Percentiles rank a stretch among this genome's conserved stretches.
Evolutionary conservation across 106 monocot genomes (phyloP).

Genomic region (Allium fistulosum): DNA sequence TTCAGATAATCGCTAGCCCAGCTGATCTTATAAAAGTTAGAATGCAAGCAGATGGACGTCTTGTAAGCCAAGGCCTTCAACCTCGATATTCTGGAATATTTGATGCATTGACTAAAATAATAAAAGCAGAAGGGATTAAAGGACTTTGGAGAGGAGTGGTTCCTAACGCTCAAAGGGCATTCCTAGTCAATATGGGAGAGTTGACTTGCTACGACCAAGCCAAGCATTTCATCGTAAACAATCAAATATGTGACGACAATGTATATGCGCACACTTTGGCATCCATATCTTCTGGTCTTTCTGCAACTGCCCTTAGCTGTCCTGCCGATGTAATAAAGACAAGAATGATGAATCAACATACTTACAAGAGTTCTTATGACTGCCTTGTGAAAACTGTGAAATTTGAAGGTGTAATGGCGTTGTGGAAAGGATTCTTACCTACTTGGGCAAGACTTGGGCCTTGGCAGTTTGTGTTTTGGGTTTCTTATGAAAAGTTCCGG

Average conservation of each 20-base stretch:
- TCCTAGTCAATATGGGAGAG: conserved; percentile 95
- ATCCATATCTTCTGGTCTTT: conserved; percentile 78
- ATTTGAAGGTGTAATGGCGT: conserved; percentile 51
- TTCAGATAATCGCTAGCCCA: conserved; percentile 70
- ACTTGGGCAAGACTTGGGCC: conserved; percentile 94
- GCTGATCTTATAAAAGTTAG: conserved; percentile 92
- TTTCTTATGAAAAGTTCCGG: conserved; percentile 74
- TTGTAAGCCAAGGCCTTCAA: conserved; percentile 28
- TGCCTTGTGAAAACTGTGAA: conserved; percentile 70
- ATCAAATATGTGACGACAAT: conserved; percentile 53
- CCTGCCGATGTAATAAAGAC: conserved; percentile 92
- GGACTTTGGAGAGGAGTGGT: conserved; percentile 78
- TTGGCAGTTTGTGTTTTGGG: conserved; percentile 95
- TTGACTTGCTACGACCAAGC: conserved; percentile 88
- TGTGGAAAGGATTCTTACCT: conserved; percentile 93
- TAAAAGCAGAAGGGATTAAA: conserved; percentile 41
- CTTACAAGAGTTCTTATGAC: conserved; percentile 63
- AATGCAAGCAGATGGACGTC: conserved; percentile 77
- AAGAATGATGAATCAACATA: conserved; percentile 75
- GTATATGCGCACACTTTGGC: conserved; percentile 66
- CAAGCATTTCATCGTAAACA: conserved; percentile 53
- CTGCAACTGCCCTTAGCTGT: conserved; percentile 68
- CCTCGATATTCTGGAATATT: conserved; percentile 46
- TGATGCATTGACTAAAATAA: conserved; percentile 69
- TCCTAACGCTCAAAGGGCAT: conserved; percentile 84